Evolutionary conservation across 345 rosid genomes (phyloP), one percentile per base, ranked within the genome.

Genomic region (Fremontodendron californicum): DNA sequence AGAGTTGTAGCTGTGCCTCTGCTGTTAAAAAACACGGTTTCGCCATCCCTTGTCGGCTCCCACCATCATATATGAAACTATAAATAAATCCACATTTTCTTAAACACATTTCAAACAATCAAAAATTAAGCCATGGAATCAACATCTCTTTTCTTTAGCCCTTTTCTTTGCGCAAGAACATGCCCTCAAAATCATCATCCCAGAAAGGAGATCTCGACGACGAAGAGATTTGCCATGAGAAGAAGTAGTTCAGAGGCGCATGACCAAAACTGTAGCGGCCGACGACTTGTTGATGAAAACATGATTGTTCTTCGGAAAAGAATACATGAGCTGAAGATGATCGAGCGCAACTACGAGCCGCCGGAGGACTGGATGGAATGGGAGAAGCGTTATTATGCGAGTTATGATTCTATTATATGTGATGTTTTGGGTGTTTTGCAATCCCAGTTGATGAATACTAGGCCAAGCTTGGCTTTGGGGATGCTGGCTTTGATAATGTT

Each of bases 301-400:
- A 89, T 91, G 95, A 85, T 88, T 31, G 88, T 89, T 19, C 84
- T 89, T 0, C 77, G 94, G 77, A 87, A 84, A 70, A 84, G 91
- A 2, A 86, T 90, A 45, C 91, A 83, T 49, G 91, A 88, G 81
- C 82, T 81, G 87, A 88, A 89, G 87, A 84, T 85, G 92, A 77
- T 71, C 10, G 96, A 93, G 87, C 76, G 88, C 68, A 88, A 87
- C 80, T 86, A 89, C 69, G 90, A 91, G 85, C 89, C 94, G 10
- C 92, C 94, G 4, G 57, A 82, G 19, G 80, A 87, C 7, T 90
- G 97, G 97, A 85, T 85, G 88, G 87, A 84, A 3, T 93, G 94
- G 94, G 94, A 93, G 87, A 89, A 91, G 48, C 90, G 83, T 18
- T 84, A 70, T 37, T 90, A 82, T 49, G 76, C 78, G 29, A 72